Percentiles rank a stretch among this genome's conserved stretches.
Evolutionary conservation across 768 basidiomycete genomes (phyloP).

Genomic region (Rhodotorula sphaerocarpa): DNA sequence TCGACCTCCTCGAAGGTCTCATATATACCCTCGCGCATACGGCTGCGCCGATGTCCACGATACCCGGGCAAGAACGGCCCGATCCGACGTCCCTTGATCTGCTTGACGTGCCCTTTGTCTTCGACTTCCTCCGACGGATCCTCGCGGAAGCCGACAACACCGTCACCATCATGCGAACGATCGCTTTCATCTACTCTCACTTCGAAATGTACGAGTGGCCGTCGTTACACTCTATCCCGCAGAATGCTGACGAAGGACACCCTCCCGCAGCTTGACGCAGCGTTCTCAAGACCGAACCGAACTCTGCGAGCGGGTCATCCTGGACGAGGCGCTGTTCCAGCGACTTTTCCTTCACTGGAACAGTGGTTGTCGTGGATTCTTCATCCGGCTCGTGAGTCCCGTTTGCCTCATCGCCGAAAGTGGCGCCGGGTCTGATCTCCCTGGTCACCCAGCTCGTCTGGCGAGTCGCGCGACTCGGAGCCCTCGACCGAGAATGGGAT

Average conservation of each 20-base stretch:
- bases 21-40: conserved; percentile 43
- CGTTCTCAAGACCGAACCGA: conserved; percentile 42
- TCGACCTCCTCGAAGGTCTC: conserved; percentile 47
- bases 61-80: conserved; percentile 19
- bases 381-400: conserved; percentile 37
- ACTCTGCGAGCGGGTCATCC: conserved; percentile 44
- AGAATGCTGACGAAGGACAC: too few species aligned
- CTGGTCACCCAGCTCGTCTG: conserved; percentile 42
- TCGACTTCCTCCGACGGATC: conserved; percentile 43
- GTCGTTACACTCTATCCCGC: neutral
- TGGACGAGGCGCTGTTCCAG: conserved; percentile 45
- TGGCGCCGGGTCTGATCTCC: neutral
- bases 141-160: conserved; percentile 47
- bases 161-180: conserved; percentile 45
- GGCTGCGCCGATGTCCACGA: conserved; percentile 6
- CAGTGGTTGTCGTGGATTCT: conserved; percentile 34
- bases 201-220: conserved; percentile 43
- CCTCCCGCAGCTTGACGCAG: conserved; percentile 33
- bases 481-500: conserved; percentile 33
- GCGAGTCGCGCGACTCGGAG: conserved; percentile 45
- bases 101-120: conserved; percentile 45
- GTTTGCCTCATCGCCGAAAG: neutral
- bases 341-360: conserved; percentile 46
- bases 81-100: conserved; percentile 35
- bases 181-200: conserved; percentile 47